phyloP scores from a whole-genome alignment of 805 yeast species.

The Candida suzukii region DNA sequence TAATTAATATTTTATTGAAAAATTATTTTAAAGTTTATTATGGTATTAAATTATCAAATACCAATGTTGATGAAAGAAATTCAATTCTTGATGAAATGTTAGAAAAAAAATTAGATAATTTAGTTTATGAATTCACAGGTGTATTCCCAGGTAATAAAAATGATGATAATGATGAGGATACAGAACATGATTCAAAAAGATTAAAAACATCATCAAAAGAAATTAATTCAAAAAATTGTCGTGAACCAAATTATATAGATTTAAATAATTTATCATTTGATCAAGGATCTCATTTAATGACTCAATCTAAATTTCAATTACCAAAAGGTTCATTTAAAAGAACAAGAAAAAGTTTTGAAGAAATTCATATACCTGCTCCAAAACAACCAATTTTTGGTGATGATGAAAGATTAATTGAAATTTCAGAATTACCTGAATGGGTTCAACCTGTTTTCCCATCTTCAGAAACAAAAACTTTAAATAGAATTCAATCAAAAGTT shows the following conservation, averaged over 20 bases:
- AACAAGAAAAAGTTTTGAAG: conserved; percentile 70
- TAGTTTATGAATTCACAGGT: conserved; percentile 36
- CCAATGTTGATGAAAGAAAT: conserved; percentile 18
- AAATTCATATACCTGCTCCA: conserved; percentile 90
- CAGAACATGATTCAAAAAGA: conserved; percentile 11
- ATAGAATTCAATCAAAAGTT: conserved; percentile 78
- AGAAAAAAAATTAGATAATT: conserved; percentile 29
- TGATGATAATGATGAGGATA: background rate
- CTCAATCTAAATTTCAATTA: conserved; percentile 58
- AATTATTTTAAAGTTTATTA: conserved; percentile 30
- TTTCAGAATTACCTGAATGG: conserved; percentile 73
- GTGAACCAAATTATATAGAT: conserved; percentile 49
- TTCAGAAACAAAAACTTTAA: conserved; percentile 58
- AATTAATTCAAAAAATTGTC: background rate
- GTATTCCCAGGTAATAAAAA: conserved; percentile 1
- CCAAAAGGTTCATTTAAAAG: conserved; percentile 84
- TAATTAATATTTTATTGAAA: conserved; percentile 41
- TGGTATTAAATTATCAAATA: conserved; percentile 18
- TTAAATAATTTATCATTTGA: conserved; percentile 58
- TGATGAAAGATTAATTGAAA: conserved; percentile 43
- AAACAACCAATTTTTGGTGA: conserved; percentile 29
- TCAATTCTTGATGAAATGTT: conserved; percentile 37
- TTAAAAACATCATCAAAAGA: background rate
- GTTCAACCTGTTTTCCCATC: conserved; percentile 68
- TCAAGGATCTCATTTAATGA: conserved; percentile 64